Conservation (phyloP, 2,329 filamentous ascomycete species). For the Alternaria sp. region DNA sequence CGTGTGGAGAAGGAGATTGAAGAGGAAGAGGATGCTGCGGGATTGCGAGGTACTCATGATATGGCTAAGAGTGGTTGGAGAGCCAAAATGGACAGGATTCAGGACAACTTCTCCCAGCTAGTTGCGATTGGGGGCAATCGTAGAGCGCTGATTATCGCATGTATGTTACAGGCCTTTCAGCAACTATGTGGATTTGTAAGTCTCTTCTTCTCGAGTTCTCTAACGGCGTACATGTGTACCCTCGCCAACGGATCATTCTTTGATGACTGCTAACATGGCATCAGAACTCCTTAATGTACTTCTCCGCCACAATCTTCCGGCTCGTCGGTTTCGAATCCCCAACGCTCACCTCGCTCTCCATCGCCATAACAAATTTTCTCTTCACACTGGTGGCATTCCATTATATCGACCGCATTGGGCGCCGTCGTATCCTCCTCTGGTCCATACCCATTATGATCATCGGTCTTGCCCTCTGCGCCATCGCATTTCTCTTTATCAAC, state of each 20-base stretch:
- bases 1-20: constrained; percentile 78
- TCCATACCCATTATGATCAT: constrained; percentile 85
- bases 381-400: constrained; percentile 58
- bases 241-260: not conserved
- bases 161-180: constrained; percentile 85
- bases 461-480: constrained; percentile 74
- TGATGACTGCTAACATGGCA: not conserved
- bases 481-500: constrained; percentile 74
- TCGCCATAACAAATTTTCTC: constrained; percentile 57
- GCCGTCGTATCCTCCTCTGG: constrained; percentile 73
- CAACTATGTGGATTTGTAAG: constrained; percentile 74
- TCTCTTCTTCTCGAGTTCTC: not conserved
- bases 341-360: constrained; percentile 55
- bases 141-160: constrained; percentile 83
- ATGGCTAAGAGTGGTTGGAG: constrained; percentile 37
- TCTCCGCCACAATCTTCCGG: constrained; percentile 58
- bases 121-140: constrained; percentile 62
- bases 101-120: constrained; percentile 63
- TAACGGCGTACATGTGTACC: not conserved
- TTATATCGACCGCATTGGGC: constrained; percentile 56
- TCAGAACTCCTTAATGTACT: constrained; percentile 60
- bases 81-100: constrained; percentile 58
- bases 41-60: constrained; percentile 47
- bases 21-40: constrained; percentile 68
- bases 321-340: constrained; percentile 58